Conservation (phyloP, 73 alveolate genomes). For the Blepharisma japonicum region DNA sequence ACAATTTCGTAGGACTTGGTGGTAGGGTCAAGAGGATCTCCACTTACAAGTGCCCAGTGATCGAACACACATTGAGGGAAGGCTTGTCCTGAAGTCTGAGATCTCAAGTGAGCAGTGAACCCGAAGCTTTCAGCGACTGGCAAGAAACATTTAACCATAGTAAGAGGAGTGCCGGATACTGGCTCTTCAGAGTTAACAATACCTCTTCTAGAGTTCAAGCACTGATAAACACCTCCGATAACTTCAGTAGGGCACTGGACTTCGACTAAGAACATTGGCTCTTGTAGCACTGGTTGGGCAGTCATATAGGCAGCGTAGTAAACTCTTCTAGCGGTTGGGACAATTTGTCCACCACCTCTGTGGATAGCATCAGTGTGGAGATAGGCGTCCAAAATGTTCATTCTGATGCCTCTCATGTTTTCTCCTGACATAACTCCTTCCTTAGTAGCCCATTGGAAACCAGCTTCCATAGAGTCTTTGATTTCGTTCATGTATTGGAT, state of each 20-base stretch:
- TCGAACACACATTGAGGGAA: slow-evolving; percentile 99
- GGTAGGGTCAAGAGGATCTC: slow-evolving; percentile 80
- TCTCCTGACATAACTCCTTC: slow-evolving; percentile 98
- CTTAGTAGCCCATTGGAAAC: slow-evolving; percentile 98
- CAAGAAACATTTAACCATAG: slow-evolving; percentile 93
- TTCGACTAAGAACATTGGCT: slow-evolving; percentile 97
- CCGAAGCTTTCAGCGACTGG: slow-evolving; percentile 99
- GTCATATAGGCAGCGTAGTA: slow-evolving; percentile 95
- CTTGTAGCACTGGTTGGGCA: slow-evolving; percentile 96
- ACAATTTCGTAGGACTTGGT: slow-evolving; percentile 66
- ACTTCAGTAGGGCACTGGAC: slow-evolving; percentile 94
- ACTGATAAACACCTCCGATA: slow-evolving; percentile 94
- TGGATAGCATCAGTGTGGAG: slow-evolving; percentile 95
- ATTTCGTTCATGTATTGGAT: slow-evolving; percentile 95
- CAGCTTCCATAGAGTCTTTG: slow-evolving; percentile 95
- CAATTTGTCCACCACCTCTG: slow-evolving; percentile 99
- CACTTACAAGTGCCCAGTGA: slow-evolving; percentile 91
- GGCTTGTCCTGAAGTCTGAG: slow-evolving; percentile 98
- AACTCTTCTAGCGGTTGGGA: slow-evolving; percentile 99
- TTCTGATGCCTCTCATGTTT: slow-evolving; percentile 97
- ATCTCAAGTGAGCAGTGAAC: slow-evolving; percentile 95
- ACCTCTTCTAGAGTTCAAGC: slow-evolving; percentile 96
- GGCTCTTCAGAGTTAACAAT: slow-evolving; percentile 93
- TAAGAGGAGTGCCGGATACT: slow-evolving; percentile 93
- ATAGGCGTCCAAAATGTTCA: slow-evolving; percentile 80